Evolutionary conservation across 495 filamentous ascomycete species (phyloP), one percentile per base, ranked within the genome.

Genomic region (Poronia punctata): DNA sequence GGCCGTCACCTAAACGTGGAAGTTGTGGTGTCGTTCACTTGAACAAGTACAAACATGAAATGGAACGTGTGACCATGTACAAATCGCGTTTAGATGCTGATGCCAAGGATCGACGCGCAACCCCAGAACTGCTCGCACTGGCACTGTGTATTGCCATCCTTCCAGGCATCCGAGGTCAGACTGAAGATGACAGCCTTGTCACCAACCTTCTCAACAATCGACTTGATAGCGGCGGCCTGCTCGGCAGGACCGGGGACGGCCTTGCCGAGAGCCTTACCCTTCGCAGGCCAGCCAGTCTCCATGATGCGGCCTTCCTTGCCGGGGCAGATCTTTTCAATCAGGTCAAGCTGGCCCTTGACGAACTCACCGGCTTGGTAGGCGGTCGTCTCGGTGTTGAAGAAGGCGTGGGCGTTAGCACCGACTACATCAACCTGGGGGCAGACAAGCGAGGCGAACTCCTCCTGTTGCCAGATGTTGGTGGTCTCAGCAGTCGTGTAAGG

Each of bases 271-370:
- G 74, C 46, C 11, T 59, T 42, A 55, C 90, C 88, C 10, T 53
- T 45, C 29, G 62, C 82, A 50, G 90, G 90, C 90, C 90, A 97
- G 54, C 90, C 90, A 24, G 83, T 84, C 79, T 97, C 90, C 39
- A 94, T 70, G 67, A 88, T 83, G 62, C 83, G 73, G 39, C 75
- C 83, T 16, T 65, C 53, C 70, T 79, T 79, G 57, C 71, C 72
- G 19, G 60, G 40, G 72, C 90, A 97, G 43, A 80, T 59, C 1
- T 51, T 53, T 51, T 79, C 71, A 33, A 92, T 75, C 48, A 80
- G 58, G 9, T 70, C 60, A 39, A 90, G 72, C 71, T 93, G 78
- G 44, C 59, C 40, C 28, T 63, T 56, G 43, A 85, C 80, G 62
- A 95, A 95, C 25, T 59, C 52, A 60, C 90, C 90, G 32, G 89